These are phyloP conservation scores for Nicotiana rustica DNA, from an alignment of 305 asterid species.

Conservation along the genomic window DNA sequence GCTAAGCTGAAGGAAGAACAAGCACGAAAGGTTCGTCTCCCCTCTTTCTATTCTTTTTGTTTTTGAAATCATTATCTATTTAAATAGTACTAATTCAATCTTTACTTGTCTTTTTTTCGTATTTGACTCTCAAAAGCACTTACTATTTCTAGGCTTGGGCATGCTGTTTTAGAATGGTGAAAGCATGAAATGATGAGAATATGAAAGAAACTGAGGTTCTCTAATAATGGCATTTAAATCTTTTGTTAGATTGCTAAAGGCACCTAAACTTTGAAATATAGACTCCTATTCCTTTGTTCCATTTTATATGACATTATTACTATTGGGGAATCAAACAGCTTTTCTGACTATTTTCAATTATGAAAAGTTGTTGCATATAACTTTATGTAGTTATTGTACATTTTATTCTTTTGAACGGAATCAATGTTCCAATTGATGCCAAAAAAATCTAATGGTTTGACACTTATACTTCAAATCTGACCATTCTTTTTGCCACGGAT, in stretches of 20 bases:
- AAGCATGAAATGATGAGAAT: constrained; percentile 14
- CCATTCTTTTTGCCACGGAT: background rate
- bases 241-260: background rate
- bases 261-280: background rate
- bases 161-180: background rate
- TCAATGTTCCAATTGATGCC: constrained; percentile 6
- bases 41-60: constrained; percentile 15
- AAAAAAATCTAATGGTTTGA: background rate
- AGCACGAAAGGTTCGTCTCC: constrained; percentile 67
- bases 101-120: background rate
- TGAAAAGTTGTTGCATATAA: constrained; percentile 17
- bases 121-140: constrained; percentile 2
- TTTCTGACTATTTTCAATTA: constrained; percentile 2
- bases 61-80: background rate
- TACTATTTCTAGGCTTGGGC: no score
- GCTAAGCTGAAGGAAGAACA: constrained; percentile 88
- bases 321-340: background rate
- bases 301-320: background rate
- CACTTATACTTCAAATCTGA: background rate
- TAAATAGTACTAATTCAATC: constrained; percentile 16
- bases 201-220: background rate
- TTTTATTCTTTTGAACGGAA: background rate
- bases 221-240: constrained; percentile 7
- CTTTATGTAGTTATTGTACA: background rate
- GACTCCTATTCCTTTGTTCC: background rate